phyloP scores from a whole-genome alignment of 768 basidiomycete species.

The Russula sp. region DNA sequence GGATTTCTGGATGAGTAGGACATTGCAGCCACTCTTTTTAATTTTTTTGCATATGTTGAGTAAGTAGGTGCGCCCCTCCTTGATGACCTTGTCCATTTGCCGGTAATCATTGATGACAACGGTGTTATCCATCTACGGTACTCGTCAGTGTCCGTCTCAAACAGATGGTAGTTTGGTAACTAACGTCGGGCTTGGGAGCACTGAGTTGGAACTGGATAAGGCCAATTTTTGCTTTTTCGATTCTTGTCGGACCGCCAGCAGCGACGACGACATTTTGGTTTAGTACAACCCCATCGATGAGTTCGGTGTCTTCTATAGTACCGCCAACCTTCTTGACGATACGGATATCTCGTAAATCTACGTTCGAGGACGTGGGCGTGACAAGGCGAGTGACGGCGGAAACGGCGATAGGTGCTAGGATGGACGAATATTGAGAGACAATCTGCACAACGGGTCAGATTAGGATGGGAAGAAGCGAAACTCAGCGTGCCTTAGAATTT shows the following conservation, averaged over 20 bases:
- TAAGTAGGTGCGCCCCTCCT: constrained; percentile 97
- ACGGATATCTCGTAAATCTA: constrained; percentile 94
- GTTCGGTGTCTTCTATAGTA: constrained; percentile 97
- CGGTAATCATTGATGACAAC: constrained; percentile 99
- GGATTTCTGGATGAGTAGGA: constrained; percentile 97
- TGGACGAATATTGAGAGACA: constrained; percentile 98
- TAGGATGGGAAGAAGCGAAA: constrained; percentile 3
- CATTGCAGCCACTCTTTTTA: constrained; percentile 99
- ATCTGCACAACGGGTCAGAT: constrained; percentile 52
- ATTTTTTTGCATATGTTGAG: constrained; percentile 99
- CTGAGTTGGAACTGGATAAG: constrained; percentile 98
- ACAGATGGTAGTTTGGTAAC: constrained; percentile 34
- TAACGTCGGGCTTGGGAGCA: constrained; percentile 94
- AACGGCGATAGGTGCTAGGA: constrained; percentile 98
- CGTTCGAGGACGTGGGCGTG: constrained; percentile 85
- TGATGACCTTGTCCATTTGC: constrained; percentile 99
- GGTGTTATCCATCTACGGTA: constrained; percentile 93
- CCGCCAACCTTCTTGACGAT: constrained; percentile 98
- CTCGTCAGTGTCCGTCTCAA: constrained; percentile 23
- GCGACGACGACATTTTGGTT: constrained; percentile 91
- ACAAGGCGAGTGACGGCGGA: constrained; percentile 89
- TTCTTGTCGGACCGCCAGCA: constrained; percentile 88
- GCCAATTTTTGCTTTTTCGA: constrained; percentile 98
- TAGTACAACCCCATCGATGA: constrained; percentile 94
- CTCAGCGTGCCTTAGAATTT: constrained; percentile 81